Evolutionary conservation across 306 rosid species (phyloP).

Genomic region (Comarum palustre): DNA sequence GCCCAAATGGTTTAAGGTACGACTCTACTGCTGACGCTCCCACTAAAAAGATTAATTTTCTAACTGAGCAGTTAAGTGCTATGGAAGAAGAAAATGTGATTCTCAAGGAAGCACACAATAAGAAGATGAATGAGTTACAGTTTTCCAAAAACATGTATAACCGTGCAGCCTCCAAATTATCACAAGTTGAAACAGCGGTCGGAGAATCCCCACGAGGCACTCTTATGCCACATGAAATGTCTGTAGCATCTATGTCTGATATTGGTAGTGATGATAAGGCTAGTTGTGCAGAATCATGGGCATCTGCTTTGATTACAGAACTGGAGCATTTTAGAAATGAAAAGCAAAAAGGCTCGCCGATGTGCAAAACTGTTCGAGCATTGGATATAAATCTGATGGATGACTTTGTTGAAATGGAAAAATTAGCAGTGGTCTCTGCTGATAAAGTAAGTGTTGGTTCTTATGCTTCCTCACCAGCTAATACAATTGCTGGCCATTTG

Average conservation of each 20-base stretch:
- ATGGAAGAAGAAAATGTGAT: constrained; percentile 73
- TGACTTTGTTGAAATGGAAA: constrained; percentile 94
- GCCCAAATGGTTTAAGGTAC: constrained; percentile 37
- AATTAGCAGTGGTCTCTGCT: constrained; percentile 63
- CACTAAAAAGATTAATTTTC: constrained; percentile 34
- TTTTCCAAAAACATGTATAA: constrained; percentile 64
- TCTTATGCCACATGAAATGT: constrained; percentile 41
- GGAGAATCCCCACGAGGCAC: constrained; percentile 47
- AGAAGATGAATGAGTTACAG: constrained; percentile 65
- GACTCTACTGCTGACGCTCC: constrained; percentile 50
- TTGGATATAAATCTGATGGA: constrained; percentile 84
- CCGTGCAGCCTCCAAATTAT: constrained; percentile 54
- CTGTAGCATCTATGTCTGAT: constrained; percentile 63
- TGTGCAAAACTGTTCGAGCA: constrained; percentile 50
- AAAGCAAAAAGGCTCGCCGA: constrained; percentile 42
- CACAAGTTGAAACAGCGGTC: constrained; percentile 43
- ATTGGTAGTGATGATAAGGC: constrained; percentile 74
- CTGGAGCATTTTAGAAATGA: constrained; percentile 59
- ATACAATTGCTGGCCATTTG: constrained; percentile 36
- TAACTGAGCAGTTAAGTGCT: constrained; percentile 53
- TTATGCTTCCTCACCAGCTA: constrained; percentile 34
- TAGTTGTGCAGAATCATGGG: constrained; percentile 77
- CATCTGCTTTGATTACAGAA: constrained; percentile 73
- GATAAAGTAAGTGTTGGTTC: constrained; percentile 41
- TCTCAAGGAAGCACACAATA: constrained; percentile 61